phyloP scores from a whole-genome alignment of 192 early-diverging fungal genomes.

The Coemansia sp. region DNA sequence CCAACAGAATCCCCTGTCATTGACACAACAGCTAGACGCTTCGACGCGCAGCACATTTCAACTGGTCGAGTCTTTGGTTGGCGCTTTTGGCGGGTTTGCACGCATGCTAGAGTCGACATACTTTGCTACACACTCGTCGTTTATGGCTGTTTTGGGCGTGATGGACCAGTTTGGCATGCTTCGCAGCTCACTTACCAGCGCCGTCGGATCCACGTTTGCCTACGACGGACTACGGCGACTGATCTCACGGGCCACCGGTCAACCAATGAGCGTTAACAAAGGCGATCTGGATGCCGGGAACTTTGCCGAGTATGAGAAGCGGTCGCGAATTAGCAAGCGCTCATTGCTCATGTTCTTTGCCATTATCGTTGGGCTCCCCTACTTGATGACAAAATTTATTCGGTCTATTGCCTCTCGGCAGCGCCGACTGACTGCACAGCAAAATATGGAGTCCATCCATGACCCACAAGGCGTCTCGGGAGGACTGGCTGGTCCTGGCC shows the following conservation, averaged over 20 bases:
- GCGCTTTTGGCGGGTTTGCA: conserved; percentile 94
- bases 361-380: conserved; percentile 87
- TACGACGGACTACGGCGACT: conserved; percentile 67
- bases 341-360: conserved; percentile 82
- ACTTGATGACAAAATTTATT: conserved; percentile 86
- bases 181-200: conserved; percentile 77
- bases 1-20: conserved; percentile 51
- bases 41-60: conserved; percentile 91
- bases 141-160: conserved; percentile 97
- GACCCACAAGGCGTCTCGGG: conserved; percentile 8
- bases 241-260: conserved; percentile 64
- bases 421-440: conserved; percentile 37
- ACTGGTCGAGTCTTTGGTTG: conserved; percentile 88
- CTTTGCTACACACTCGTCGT: conserved; percentile 89
- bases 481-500: conserved; percentile 22
- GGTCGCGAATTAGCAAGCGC: conserved; percentile 59
- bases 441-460: neutral
- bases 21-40: conserved; percentile 83
- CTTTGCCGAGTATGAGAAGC: conserved; percentile 75
- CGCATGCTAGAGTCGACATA: conserved; percentile 98
- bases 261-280: conserved; percentile 65
- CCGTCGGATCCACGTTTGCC: conserved; percentile 77
- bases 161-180: conserved; percentile 96
- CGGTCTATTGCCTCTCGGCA: conserved; percentile 62
- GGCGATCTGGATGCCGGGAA: conserved; percentile 66